A percentile compares a stretch with the other conserved stretches of the same genome.
Conservation (phyloP, 345 rosid genomes). For the Eucalyptus viminalis region DNA sequence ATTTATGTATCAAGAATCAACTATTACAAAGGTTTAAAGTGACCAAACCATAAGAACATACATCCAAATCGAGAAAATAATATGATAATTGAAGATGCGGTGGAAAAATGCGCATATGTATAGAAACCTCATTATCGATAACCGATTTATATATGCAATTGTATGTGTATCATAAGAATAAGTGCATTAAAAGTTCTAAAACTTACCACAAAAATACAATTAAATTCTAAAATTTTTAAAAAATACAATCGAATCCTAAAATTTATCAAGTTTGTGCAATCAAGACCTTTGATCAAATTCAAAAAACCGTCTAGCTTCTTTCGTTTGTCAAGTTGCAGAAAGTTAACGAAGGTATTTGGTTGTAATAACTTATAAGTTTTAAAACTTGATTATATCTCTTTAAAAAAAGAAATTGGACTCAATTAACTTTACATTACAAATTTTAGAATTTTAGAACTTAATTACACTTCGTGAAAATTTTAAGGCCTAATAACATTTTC, state of each 20-base stretch:
- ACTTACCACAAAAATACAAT: rapidly evolving
- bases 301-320: rapidly evolving
- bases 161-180: neutral
- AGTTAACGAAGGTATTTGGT: no score
- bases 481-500: no score
- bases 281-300: no score
- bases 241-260: no score
- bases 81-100: neutral
- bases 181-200: neutral
- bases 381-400: no score
- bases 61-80: neutral
- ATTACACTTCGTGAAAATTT: no score
- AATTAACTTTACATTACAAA: rapidly evolving
- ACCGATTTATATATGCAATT: neutral
- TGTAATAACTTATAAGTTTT: no score
- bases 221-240: rapidly evolving
- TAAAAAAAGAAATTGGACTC: no score
- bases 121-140: neutral
- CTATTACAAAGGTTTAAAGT: neutral
- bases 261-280: no score
- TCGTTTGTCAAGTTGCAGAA: no score
- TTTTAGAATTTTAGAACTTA: no score
- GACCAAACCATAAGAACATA: neutral
- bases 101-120: neutral
- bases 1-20: neutral